Evolutionary conservation across 2,329 filamentous ascomycete genomes (phyloP), one percentile per base, ranked within the genome.

Genomic region (Sporothrix euskadiensis): DNA sequence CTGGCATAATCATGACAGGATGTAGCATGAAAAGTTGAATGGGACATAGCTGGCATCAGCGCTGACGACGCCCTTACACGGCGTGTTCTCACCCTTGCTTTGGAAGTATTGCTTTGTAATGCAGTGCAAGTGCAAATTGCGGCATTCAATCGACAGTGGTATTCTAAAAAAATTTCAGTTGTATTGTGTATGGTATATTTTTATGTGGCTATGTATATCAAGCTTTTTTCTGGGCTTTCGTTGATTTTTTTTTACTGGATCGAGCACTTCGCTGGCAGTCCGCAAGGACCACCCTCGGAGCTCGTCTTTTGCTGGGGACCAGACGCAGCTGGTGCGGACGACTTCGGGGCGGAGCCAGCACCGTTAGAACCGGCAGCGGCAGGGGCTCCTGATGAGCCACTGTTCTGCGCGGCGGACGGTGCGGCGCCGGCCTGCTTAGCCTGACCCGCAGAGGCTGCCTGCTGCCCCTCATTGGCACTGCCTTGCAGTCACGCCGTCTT

Each of bases 401-500:
- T 44, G 54, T 35, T 47, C 54, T 41, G 52, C 39, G 22, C 22
- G 12, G 69, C 30, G 22, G 59, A 56, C 6, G 71, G 66, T 30
- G 66, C 44, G 76, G 39, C 73, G 66, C 68, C 73, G 66, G 69
- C 76, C 76, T 68, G 77, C 73, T 69, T 56, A 30, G 44, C 66
- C 66, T 54, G 66, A 56, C 75, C 77, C 61, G 78, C 75, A 61
- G 77, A 73, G 49, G 77, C 78, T 74, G 80, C 61, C 76, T 72
- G 78, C 78, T 69, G 77, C 77, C 73, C 74, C 76, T 39, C 39
- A 16, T 77, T 78, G 65, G 80, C 78, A 73, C 86, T 83, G 75
- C 85, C 91, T 92, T 93, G 88, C 85, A 96, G 91, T 97, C 92
- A 97, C 77, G 79, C 79, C 78, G 84, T 80, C 88, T 94, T 95